A percentile compares a stretch with the other conserved stretches of the same genome.
phyloP scores from a whole-genome alignment of 495 filamentous ascomycete species.

The Aspergillus panamensis region DNA sequence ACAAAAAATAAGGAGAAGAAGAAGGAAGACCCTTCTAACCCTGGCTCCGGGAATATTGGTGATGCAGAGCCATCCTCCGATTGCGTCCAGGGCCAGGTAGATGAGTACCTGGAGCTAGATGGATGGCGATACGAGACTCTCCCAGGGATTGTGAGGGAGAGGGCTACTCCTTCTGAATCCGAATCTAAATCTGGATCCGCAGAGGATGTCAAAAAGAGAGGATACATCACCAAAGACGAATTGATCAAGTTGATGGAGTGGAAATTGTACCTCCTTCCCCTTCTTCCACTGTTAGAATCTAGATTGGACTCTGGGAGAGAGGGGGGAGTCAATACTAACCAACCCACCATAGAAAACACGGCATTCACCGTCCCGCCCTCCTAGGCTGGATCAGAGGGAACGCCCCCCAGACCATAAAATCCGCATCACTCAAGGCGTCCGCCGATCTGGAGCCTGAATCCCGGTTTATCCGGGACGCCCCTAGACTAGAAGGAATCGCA shows the following conservation, averaged over 20 bases:
- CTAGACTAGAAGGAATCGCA: too few relatives aligned
- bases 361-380: conserved; percentile 64
- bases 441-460: too few relatives aligned
- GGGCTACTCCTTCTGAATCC: neutral
- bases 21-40: neutral
- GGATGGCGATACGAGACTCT: conserved; percentile 35
- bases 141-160: conserved; percentile 18
- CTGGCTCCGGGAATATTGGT: neutral
- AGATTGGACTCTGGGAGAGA: too few relatives aligned
- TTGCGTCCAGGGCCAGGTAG: conserved; percentile 7
- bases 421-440: conserved; percentile 48
- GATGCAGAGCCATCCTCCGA: neutral
- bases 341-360: conserved; percentile 60
- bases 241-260: conserved; percentile 58
- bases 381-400: conserved; percentile 64
- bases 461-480: too few relatives aligned
- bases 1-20: neutral
- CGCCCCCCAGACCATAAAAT: conserved; percentile 33
- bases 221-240: conserved; percentile 33
- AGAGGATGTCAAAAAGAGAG: neutral
- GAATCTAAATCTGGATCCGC: neutral
- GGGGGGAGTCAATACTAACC: too few relatives aligned
- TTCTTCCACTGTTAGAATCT: conserved; percentile 2
- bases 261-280: conserved; percentile 58
- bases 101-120: conserved; percentile 30